These are phyloP conservation scores for Penicillium silybi DNA, from an alignment of 495 filamentous ascomycete genomes.

Conservation along the genomic window DNA sequence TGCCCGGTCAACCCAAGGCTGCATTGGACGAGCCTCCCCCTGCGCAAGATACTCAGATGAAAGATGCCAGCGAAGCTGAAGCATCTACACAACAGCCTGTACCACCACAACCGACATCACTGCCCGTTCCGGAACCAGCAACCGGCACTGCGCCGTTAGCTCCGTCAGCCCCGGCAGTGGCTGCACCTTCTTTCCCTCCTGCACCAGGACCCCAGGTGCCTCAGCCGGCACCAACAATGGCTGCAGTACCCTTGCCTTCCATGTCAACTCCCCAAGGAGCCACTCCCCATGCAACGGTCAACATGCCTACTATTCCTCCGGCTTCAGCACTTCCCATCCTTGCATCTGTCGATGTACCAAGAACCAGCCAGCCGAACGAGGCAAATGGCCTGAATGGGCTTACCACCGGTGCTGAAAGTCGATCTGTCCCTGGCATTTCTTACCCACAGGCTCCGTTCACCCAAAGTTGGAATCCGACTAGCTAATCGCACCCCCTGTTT, in stretches of 20 bases:
- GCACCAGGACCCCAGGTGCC: not conserved
- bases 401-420: not conserved
- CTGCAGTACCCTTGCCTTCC: not conserved
- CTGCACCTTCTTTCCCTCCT: not conserved
- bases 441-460: conserved; percentile 1
- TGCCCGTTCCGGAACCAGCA: conserved; percentile 1
- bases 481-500: not conserved
- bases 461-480: not conserved
- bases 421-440: conserved; percentile 1
- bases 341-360: conserved; percentile 1
- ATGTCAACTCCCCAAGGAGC: not conserved
- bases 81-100: not conserved
- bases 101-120: not conserved
- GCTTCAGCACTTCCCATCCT: not conserved
- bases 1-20: conserved; percentile 11
- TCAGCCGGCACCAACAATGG: conserved; percentile 1
- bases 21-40: conserved; percentile 22
- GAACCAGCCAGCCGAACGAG: not conserved
- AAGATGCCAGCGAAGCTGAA: conserved; percentile 2
- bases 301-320: not conserved
- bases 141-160: not conserved
- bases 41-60: conserved; percentile 13
- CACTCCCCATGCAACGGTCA: not conserved
- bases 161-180: not conserved
- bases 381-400: conserved; percentile 8